A percentile compares a stretch with the other conserved stretches of the same genome.
phyloP scores from a whole-genome alignment of 2,329 filamentous ascomycete genomes.

The Clarireedia paspali region DNA sequence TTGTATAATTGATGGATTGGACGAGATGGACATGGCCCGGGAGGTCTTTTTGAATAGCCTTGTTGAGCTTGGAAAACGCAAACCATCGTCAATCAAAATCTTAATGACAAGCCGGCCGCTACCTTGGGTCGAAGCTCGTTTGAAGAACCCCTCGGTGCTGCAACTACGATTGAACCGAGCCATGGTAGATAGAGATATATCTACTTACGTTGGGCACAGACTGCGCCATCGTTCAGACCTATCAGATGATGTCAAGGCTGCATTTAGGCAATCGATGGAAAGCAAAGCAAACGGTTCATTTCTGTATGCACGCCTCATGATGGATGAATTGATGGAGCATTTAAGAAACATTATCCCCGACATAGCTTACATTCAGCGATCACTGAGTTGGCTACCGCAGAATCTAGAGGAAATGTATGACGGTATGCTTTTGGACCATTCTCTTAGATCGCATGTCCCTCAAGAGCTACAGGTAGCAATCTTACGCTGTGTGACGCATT shows the following conservation, averaged over 20 bases:
- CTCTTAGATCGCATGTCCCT: neutral
- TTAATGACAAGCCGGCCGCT: constrained; percentile 37
- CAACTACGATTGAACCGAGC: constrained; percentile 32
- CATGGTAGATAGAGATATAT: constrained; percentile 32
- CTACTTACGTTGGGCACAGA: neutral
- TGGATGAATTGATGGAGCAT: neutral
- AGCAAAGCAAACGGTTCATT: neutral
- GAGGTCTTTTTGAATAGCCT: constrained; percentile 29
- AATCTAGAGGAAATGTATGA: constrained; percentile 24
- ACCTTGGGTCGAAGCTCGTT: constrained; percentile 24
- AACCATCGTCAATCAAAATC: constrained; percentile 32
- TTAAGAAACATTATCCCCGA: neutral
- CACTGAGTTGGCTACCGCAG: constrained; percentile 7
- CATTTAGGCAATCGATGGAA: neutral
- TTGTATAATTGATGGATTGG: constrained; percentile 42
- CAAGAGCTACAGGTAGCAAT: constrained; percentile 16
- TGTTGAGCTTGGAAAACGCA: constrained; percentile 26
- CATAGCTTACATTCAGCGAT: neutral
- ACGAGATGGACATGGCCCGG: constrained; percentile 37
- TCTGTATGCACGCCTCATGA: neutral
- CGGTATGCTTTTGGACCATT: constrained; percentile 16
- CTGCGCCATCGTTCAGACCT: neutral
- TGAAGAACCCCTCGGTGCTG: constrained; percentile 24
- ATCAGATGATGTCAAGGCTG: too few species aligned
- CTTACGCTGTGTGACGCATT: constrained; percentile 15